phyloP scores from a whole-genome alignment of 2,329 filamentous ascomycete genomes.

The Penicillium occitanis region DNA sequence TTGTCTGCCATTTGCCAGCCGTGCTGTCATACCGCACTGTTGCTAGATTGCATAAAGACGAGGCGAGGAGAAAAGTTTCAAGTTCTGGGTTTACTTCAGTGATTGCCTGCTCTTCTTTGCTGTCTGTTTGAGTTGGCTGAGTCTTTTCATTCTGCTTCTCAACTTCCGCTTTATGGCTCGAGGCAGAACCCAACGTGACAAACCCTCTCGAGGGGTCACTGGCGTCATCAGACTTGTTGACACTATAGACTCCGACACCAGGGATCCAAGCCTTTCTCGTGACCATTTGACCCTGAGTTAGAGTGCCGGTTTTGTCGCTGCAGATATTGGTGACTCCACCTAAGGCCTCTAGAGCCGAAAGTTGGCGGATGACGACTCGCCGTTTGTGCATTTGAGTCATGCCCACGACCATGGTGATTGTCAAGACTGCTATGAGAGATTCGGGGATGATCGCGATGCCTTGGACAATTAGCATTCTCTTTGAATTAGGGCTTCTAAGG shows the following conservation, averaged over 20 bases:
- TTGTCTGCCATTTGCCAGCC: constrained; percentile 53
- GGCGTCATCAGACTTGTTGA: constrained; percentile 55
- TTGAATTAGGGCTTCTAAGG: neutral
- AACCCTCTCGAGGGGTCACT: constrained; percentile 56
- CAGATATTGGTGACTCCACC: constrained; percentile 60
- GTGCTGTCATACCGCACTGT: constrained; percentile 48
- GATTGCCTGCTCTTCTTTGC: constrained; percentile 19
- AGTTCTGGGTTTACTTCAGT: constrained; percentile 49
- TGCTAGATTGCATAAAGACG: constrained; percentile 58
- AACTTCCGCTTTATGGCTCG: constrained; percentile 31
- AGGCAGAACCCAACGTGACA: constrained; percentile 41
- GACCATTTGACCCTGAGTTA: constrained; percentile 61
- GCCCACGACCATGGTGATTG: constrained; percentile 60
- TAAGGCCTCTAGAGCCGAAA: constrained; percentile 57
- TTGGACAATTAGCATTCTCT: constrained; percentile 17
- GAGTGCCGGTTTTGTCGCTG: constrained; percentile 58
- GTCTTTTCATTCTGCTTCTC: constrained; percentile 40
- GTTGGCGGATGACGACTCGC: constrained; percentile 55
- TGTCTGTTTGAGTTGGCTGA: constrained; percentile 57
- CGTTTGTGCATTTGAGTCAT: constrained; percentile 56
- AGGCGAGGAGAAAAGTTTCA: constrained; percentile 53
- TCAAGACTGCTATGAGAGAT: constrained; percentile 62
- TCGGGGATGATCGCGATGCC: constrained; percentile 62
- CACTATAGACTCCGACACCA: constrained; percentile 52
- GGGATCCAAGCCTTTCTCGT: constrained; percentile 59